Conservation (phyloP, 768 basidiomycete genomes). For the Lactarius evosmus region DNA sequence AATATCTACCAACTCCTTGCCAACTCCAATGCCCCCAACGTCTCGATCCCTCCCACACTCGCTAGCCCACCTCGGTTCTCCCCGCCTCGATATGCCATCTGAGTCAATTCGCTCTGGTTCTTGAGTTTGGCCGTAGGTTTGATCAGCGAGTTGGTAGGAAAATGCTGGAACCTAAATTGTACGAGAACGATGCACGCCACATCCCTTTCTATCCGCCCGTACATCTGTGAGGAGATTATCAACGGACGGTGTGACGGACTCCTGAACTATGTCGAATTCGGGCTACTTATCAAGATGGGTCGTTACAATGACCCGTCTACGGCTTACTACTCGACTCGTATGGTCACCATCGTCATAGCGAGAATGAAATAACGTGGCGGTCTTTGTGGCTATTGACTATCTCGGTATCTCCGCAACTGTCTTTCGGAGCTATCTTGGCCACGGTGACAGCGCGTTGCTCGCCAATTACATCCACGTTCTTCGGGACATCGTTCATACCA, state of each 20-base stretch:
- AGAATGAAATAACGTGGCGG: not conserved
- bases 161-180: not conserved
- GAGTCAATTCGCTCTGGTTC: conserved; percentile 15
- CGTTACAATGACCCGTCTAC: not conserved
- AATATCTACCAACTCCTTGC: not conserved
- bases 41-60: not conserved
- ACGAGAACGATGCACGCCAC: not conserved
- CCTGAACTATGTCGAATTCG: not conserved
- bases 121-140: conserved; percentile 5
- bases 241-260: not conserved
- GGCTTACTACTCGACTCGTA: not conserved
- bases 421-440: not conserved
- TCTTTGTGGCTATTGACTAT: not conserved
- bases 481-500: not conserved
- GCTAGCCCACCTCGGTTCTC: not conserved
- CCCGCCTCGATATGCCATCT: not conserved
- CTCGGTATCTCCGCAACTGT: not conserved
- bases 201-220: not conserved
- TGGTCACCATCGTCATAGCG: not conserved
- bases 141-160: not conserved
- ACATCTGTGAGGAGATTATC: no score
- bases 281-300: not conserved
- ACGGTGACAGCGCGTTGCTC: conserved; percentile 8
- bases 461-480: no score
- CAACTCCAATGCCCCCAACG: not conserved